These are phyloP conservation scores for Bassia scoparia DNA, from an alignment of 148 eudicot species.

Conservation along the genomic window DNA sequence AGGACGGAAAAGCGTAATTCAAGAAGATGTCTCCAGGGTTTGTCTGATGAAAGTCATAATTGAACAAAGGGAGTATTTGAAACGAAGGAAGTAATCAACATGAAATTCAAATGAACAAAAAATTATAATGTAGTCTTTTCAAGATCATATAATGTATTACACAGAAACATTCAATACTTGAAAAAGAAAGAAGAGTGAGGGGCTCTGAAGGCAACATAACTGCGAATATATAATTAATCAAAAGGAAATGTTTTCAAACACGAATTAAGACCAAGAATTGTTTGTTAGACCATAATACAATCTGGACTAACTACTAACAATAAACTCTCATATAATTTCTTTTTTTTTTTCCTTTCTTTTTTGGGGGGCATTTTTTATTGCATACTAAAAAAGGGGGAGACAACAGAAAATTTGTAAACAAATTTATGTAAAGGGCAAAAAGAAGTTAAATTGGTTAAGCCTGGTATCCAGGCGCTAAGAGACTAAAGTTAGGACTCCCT, in stretches of 20 bases:
- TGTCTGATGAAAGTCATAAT: no score
- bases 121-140: no score
- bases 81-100: no score
- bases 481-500: slow-evolving; percentile 24
- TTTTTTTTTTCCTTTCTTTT: slow-evolving; percentile 18
- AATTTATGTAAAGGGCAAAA: slow-evolving; percentile 29
- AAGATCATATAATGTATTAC: no score
- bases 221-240: background rate
- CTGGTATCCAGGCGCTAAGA: slow-evolving; percentile 18
- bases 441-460: slow-evolving; percentile 17
- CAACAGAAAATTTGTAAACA: slow-evolving; percentile 18
- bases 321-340: slow-evolving; percentile 26
- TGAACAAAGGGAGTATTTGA: no score
- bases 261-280: slow-evolving; percentile 15
- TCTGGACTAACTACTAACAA: slow-evolving; percentile 12
- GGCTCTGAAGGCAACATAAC: background rate
- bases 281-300: slow-evolving; percentile 27
- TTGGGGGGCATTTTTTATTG: slow-evolving; percentile 1
- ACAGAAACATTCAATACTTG: no score
- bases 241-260: slow-evolving; percentile 8
- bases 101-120: no score
- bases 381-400: slow-evolving; percentile 2
- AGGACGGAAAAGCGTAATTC: no score
- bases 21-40: no score
- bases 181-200: background rate